Conservation (phyloP, 2,329 filamentous ascomycete species). For the Fusarium cicatricum region DNA sequence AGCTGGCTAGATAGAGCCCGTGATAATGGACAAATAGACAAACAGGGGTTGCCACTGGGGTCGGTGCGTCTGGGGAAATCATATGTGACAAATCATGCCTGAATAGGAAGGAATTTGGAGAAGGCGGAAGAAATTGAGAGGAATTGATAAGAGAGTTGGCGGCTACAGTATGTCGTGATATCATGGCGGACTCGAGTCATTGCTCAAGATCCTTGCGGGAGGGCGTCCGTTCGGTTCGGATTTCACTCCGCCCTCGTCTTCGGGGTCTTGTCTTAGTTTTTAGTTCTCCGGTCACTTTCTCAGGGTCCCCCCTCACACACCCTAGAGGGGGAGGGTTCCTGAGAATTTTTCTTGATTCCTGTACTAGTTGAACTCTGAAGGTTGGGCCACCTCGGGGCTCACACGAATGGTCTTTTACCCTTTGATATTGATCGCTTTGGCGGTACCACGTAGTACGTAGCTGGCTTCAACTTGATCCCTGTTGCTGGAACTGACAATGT, state of each 20-base stretch:
- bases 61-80: not conserved
- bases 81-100: constrained; percentile 16
- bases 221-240: constrained; percentile 5
- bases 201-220: not conserved
- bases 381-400: constrained; percentile 22
- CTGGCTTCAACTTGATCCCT: not conserved
- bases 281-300: constrained; percentile 6
- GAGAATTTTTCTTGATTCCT: constrained; percentile 19
- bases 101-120: not conserved
- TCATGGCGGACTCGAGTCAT: constrained; percentile 9
- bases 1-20: not conserved
- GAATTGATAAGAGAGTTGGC: not conserved
- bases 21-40: not conserved
- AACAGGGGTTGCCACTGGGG: not conserved
- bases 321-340: not conserved
- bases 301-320: constrained; percentile 15
- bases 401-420: not conserved
- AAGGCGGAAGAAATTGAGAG: not conserved
- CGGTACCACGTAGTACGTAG: not conserved
- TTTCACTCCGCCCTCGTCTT: not conserved
- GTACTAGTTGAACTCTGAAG: constrained; percentile 25
- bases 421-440: not conserved
- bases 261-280: not conserved
- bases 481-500: not conserved
- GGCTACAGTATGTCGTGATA: constrained; percentile 10